Percentiles rank a stretch among this genome's conserved stretches.
Evolutionary conservation across 805 yeast species (phyloP).

Genomic region (Saturnispora mendoncae): DNA sequence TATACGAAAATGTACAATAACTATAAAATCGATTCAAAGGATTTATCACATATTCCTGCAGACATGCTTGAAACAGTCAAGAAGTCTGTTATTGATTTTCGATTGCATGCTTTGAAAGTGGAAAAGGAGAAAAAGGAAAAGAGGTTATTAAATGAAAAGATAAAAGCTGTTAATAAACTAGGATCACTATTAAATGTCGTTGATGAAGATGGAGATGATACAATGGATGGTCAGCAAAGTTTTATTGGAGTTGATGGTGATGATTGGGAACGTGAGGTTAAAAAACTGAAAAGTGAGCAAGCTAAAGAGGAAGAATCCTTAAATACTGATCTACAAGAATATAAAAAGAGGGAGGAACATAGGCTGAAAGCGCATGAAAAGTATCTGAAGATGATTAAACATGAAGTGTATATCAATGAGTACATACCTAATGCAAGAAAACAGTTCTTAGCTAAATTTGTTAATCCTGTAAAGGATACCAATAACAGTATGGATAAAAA

Average conservation of each 20-base stretch:
- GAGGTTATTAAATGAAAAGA: conserved; percentile 40
- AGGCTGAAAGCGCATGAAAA: conserved; percentile 30
- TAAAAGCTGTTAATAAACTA: conserved; percentile 39
- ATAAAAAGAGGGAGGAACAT: conserved; percentile 19
- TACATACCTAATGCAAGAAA: conserved; percentile 18
- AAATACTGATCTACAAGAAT: conserved; percentile 13
- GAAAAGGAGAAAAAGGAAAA: conserved; percentile 44
- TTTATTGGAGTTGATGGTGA: conserved; percentile 21
- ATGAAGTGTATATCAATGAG: conserved; percentile 17
- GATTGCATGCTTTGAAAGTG: conserved; percentile 44
- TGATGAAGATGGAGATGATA: conserved; percentile 15
- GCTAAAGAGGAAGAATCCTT: conserved; percentile 15
- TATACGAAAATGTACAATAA: conserved; percentile 14
- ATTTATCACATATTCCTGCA: conserved; percentile 48
- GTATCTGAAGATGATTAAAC: conserved; percentile 26
- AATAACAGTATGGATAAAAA: conserved; percentile 29
- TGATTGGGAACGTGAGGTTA: conserved; percentile 20
- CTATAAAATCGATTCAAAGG: conserved; percentile 50
- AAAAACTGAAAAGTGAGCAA: conserved; percentile 18
- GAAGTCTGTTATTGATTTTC: conserved; percentile 45
- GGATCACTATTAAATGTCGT: conserved; percentile 32
- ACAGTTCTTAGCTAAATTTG: conserved; percentile 26
- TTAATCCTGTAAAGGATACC: conserved; percentile 16
- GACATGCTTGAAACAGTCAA: conserved; percentile 44
- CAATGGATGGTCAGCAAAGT: conserved; percentile 19